Base-by-base conservation (phyloP, 1,284 basidiomycete genomes). In the Tilletia caries region DNA sequence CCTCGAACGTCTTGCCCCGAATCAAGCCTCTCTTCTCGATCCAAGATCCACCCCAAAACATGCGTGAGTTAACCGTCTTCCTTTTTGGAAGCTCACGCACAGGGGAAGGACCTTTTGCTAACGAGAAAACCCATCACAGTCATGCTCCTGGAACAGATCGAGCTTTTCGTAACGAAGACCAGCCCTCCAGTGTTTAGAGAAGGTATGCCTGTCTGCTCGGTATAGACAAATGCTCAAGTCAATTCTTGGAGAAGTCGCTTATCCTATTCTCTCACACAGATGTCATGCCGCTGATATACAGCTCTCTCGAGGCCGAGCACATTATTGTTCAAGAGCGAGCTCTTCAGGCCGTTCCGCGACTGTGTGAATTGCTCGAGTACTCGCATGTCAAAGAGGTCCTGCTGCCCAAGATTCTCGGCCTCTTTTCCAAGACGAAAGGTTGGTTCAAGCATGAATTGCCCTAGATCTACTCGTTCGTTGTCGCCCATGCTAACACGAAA, bases 11-110 rank as follows among this genome's bases (percentile, higher is more conserved):
- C 4, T 86, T 98, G 12, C 93, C 93, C 0, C 92, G 90, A 79
- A 86, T 98, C 44, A 93, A 92, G 79, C 95, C 95, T 0, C 84
- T 98, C 15, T 99, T 99, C 77, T 86, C 86, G 0, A 86, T 98
- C 76, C 94, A 92, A 83, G 96, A 99, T 79, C 95, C 96, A 27
- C 94, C 95, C 0, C 95, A 98, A 84, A 97, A 95, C 77, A 80
- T 75, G 60, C 69, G 71, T 72, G 48, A n/a, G 71, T 67, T 23
- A 3, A 15, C 15, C 5, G 29, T 12, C 32, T 37, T 2, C 12
- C 25, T 8, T 50, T n/a, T 27, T 18, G 8, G 48, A 20, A 50
- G 18, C 20, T 44, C 8, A 8, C 43, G 8, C 43, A 8, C 43
- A 10, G 8, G 10, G 43, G 43, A 44, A 8, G 8, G 43, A 44